These are phyloP conservation scores for Erythrobasidium yunnanense DNA, from an alignment of 768 basidiomycete genomes.

Conservation along the genomic window DNA sequence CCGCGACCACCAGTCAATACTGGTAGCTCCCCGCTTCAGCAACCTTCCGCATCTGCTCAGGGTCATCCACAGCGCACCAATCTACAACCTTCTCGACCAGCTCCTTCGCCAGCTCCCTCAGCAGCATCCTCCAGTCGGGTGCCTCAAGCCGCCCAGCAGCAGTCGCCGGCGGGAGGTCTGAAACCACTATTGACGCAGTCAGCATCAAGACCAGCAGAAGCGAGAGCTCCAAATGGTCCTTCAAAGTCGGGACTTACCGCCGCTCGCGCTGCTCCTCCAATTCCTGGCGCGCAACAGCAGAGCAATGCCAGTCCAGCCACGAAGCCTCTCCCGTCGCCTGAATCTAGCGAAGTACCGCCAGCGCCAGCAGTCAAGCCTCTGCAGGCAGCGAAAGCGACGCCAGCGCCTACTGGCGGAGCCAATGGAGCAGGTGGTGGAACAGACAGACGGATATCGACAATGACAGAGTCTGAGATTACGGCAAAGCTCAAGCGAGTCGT, in stretches of 20 bases:
- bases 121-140: not conserved
- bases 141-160: not conserved
- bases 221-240: too few relatives aligned
- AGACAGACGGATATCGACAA: constrained; percentile 82
- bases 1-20: not conserved
- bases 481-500: constrained; percentile 87
- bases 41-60: not conserved
- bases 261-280: not conserved
- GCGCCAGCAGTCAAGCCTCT: not conserved
- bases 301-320: constrained; percentile 3
- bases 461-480: constrained; percentile 98
- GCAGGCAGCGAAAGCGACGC: constrained; percentile 43
- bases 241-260: not conserved
- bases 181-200: too few relatives aligned
- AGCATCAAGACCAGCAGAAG: too few relatives aligned
- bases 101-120: not conserved
- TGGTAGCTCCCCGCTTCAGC: not conserved
- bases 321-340: constrained; percentile 19
- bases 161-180: too few relatives aligned
- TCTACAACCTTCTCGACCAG: not conserved
- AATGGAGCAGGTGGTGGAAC: constrained; percentile 41
- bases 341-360: not conserved
- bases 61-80: not conserved
- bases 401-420: constrained; percentile 43
- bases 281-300: not conserved